Conservation (phyloP, 164 flowering plant species). For the Chimonanthus salicifolius region DNA sequence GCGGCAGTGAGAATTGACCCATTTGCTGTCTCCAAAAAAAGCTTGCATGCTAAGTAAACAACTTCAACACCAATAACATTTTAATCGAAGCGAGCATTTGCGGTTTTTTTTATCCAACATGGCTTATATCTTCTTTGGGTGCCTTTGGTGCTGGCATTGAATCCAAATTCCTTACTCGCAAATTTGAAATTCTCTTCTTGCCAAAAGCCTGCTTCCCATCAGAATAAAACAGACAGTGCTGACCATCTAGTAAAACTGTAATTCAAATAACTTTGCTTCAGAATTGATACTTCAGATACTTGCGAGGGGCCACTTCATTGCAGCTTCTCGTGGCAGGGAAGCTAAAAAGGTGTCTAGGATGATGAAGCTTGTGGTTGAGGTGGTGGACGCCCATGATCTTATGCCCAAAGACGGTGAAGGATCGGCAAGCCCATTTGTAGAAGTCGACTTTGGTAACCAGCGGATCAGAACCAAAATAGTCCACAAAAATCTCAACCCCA, state of each 20-base stretch:
- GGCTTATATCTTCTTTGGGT: no score
- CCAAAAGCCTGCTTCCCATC: no score
- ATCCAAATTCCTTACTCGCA: no score
- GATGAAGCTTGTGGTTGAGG: conserved; percentile 23
- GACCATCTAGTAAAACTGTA: conserved; percentile 1
- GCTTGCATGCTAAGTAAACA: conserved; percentile 2
- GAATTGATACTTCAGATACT: conserved; percentile 10
- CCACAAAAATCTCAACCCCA: conserved; percentile 14
- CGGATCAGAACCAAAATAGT: conserved; percentile 9
- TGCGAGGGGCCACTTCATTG: conserved; percentile 9
- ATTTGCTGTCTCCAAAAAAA: neutral
- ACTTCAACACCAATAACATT: conserved; percentile 1
- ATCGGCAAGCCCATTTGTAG: conserved; percentile 16
- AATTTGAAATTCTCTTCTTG: no score
- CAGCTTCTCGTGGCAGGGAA: conserved; percentile 8
- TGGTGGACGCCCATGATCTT: conserved; percentile 20
- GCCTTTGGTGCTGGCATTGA: neutral
- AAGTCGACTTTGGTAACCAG: conserved; percentile 15
- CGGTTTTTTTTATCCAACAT: neutral
- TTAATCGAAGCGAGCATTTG: neutral
- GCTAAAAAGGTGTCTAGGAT: neutral
- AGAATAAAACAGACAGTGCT: neutral
- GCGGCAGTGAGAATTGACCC: conserved; percentile 10
- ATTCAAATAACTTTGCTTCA: conserved; percentile 13
- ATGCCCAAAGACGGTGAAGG: conserved; percentile 19